phyloP scores from a whole-genome alignment of 768 basidiomycete species.

The Auricularia heimuer region DNA sequence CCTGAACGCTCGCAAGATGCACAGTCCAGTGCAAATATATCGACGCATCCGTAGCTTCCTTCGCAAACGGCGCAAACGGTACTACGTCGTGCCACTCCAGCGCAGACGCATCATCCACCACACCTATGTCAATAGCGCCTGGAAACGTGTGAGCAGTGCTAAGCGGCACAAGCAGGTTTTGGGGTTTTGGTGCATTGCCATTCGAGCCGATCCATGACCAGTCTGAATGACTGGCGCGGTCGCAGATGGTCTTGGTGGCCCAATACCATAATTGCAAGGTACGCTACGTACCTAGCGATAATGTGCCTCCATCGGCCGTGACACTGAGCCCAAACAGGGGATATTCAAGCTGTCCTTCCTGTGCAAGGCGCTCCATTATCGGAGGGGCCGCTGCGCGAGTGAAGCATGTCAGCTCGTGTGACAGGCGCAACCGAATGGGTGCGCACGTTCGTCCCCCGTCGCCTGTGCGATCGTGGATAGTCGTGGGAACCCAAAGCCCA shows the following conservation, averaged over 20 bases:
- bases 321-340: slow-evolving; percentile 69
- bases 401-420: neutral
- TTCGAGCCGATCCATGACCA: too few species aligned
- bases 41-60: slow-evolving; percentile 35
- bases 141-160: too few species aligned
- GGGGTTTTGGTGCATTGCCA: too few species aligned
- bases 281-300: slow-evolving; percentile 36
- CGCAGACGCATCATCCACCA: slow-evolving; percentile 48
- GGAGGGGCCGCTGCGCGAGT: slow-evolving; percentile 49
- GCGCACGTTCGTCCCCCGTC: slow-evolving; percentile 38
- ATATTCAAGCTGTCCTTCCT: slow-evolving; percentile 56
- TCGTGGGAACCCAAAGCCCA: slow-evolving; percentile 70
- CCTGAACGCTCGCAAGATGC: slow-evolving; percentile 44
- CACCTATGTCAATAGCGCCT: slow-evolving; percentile 60
- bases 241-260: too few species aligned
- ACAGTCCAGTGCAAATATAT: slow-evolving; percentile 74
- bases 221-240: too few species aligned
- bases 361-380: slow-evolving; percentile 53
- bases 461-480: slow-evolving; percentile 47
- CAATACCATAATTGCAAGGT: too few species aligned
- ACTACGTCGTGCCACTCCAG: slow-evolving; percentile 70
- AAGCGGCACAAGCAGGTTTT: too few species aligned
- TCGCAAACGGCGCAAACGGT: slow-evolving; percentile 56
- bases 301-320: slow-evolving; percentile 50
- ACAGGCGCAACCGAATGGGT: neutral